Evolutionary conservation across 2,329 filamentous ascomycete genomes (phyloP), one percentile per base, ranked within the genome.

Genomic region (Parasarocladium wereldwijsianum): DNA sequence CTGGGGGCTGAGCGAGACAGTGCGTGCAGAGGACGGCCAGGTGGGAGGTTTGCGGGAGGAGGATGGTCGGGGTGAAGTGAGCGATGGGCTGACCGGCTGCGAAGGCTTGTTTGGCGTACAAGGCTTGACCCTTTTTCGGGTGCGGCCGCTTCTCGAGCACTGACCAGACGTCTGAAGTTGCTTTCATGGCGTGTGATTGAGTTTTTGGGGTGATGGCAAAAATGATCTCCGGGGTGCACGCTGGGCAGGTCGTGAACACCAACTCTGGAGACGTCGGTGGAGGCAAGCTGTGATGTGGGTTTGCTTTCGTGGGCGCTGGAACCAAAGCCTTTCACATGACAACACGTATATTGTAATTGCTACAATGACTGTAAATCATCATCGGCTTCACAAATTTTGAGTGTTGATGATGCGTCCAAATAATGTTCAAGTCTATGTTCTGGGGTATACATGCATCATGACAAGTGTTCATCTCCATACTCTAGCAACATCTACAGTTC

Each of bases 1-100:
- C 17, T 3, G 30, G 15, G 17, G 32, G 24, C 8, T 17, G 31
- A 21, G 38, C 40, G 17, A 70, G 53, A 46, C 67, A 72, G 50
- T 60, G 49, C 36, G 58, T 58, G 53, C 69, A 74, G 18, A 58
- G 53, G 11, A 43, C 39, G 4, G 41, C 29, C 32, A 62, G 52
- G 35, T 55, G 52, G 5, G 53, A 45, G 21, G 54, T 52, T 23
- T 59, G 54, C 4, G 68, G 62, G 15, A 70, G 51, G 12, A 63
- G 60, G 26, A 70, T 43, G 22, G 58, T 49, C 11, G 48, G 49
- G 16, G 40, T 34, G 43, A 71, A 66, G 22, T 17, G 19, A 46
- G 42, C 54, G 38, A 73, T 60, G 33, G 50, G 39, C 17, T 53
- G 46, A 40, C 66, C 66, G 0, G 68, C 51, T 4, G 34, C 13